A percentile compares a stretch with the other conserved stretches of the same genome.
These are phyloP conservation scores for Closterium sp. DNA, from an alignment of 139 green algal species.

Conservation along the genomic window DNA sequence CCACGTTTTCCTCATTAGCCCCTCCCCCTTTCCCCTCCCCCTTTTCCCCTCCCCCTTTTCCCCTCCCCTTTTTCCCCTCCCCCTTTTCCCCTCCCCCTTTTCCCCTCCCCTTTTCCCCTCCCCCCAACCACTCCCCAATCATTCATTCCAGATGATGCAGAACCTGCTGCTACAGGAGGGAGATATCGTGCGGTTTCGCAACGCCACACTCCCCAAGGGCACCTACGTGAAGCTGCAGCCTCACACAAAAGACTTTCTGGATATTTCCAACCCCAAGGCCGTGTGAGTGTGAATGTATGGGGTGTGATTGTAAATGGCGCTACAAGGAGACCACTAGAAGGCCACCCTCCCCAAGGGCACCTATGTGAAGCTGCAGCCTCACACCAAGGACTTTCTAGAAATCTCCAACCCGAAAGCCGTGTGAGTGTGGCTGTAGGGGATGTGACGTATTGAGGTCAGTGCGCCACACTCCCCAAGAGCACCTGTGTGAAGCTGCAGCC, in stretches of 20 bases:
- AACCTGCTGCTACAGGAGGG: constrained; percentile 92
- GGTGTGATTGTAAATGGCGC: constrained; percentile 59
- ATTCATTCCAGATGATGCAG: constrained; percentile 82
- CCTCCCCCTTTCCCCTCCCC: too few relatives aligned
- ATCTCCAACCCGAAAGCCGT: background rate
- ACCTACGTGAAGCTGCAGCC: constrained; percentile 76
- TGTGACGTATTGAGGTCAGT: too few relatives aligned
- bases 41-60: too few relatives aligned
- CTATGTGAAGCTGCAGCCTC: constrained; percentile 94
- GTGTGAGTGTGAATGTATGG: too few relatives aligned
- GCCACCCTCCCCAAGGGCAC: too few relatives aligned
- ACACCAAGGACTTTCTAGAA: constrained; percentile 60
- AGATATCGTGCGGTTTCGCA: constrained; percentile 79
- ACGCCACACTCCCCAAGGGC: constrained; percentile 89
- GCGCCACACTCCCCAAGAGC: constrained; percentile 79
- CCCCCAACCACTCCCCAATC: too few relatives aligned
- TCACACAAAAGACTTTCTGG: too few relatives aligned
- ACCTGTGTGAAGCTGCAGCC: constrained; percentile 94
- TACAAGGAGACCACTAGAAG: too few relatives aligned
- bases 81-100: background rate
- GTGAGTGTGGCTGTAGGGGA: too few relatives aligned
- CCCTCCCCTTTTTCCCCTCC: background rate
- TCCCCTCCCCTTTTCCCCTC: background rate
- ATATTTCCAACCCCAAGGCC: background rate
- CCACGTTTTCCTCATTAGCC: constrained; percentile 48